Conservation (phyloP, 2,329 filamentous ascomycete genomes). For the Emergomyces africanus region DNA sequence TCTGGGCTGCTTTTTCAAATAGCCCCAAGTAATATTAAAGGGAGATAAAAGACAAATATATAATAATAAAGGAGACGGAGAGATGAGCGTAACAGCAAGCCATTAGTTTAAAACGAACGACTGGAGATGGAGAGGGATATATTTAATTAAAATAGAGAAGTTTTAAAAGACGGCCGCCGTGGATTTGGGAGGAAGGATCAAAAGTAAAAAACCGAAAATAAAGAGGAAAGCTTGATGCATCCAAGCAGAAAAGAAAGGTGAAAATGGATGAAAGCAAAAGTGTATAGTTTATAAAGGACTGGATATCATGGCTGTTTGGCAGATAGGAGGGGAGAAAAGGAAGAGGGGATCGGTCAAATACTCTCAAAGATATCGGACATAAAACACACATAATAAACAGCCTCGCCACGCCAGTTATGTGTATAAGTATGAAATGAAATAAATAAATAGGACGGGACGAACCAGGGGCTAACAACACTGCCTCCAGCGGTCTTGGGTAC, state of each 20-base stretch:
- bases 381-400: background rate
- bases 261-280: constrained; percentile 2
- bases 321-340: background rate
- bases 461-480: background rate
- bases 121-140: background rate
- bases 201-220: too few relatives aligned
- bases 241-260: background rate
- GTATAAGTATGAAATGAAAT: background rate
- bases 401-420: background rate
- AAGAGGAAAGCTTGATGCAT: background rate
- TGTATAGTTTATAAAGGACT: background rate
- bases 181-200: background rate
- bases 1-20: background rate
- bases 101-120: background rate
- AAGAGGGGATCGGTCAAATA: background rate
- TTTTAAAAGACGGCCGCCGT: background rate
- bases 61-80: background rate
- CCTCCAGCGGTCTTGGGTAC: background rate
- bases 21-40: background rate
- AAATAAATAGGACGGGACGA: background rate
- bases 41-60: background rate
- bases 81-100: background rate
- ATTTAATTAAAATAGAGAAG: background rate
- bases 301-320: background rate
- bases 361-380: background rate